phyloP scores from a whole-genome alignment of 179 eudicot species.

The Carnegiea gigantea region DNA sequence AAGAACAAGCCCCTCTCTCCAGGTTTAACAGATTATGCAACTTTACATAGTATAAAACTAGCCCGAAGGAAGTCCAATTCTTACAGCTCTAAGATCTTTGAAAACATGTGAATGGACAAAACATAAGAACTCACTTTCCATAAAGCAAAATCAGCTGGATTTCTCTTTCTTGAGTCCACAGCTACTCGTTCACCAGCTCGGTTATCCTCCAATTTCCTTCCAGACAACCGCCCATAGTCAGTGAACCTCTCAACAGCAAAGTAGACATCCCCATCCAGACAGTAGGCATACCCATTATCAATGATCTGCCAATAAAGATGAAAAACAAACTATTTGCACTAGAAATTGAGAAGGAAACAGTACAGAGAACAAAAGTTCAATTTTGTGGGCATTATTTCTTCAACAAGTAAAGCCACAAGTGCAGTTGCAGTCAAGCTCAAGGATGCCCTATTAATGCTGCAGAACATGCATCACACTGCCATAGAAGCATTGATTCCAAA shows the following conservation, averaged over 20 bases:
- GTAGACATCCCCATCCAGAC: slow-evolving; percentile 77
- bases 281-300: slow-evolving; percentile 78
- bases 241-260: slow-evolving; percentile 79
- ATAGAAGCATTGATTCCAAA: neutral
- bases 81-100: neutral
- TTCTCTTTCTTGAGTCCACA: slow-evolving; percentile 77
- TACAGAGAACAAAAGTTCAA: neutral
- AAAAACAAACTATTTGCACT: neutral
- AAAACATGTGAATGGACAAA: neutral
- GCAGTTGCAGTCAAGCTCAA: neutral
- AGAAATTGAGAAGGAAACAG: neutral
- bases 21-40: neutral
- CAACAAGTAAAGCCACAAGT: neutral
- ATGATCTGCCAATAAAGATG: slow-evolving; percentile 56
- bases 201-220: slow-evolving; percentile 84
- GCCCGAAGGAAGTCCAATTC: neutral
- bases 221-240: slow-evolving; percentile 79
- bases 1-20: neutral
- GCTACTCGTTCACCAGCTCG: slow-evolving; percentile 97
- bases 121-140: slow-evolving; percentile 75
- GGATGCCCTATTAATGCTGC: neutral
- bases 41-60: neutral
- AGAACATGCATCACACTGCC: neutral
- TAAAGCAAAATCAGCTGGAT: slow-evolving; percentile 95
- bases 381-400: slow-evolving; percentile 5